Percentiles rank a stretch among this genome's conserved stretches.
Conservation (phyloP, 1,139 yeast genomes). For the Blastobotrys niveus region DNA sequence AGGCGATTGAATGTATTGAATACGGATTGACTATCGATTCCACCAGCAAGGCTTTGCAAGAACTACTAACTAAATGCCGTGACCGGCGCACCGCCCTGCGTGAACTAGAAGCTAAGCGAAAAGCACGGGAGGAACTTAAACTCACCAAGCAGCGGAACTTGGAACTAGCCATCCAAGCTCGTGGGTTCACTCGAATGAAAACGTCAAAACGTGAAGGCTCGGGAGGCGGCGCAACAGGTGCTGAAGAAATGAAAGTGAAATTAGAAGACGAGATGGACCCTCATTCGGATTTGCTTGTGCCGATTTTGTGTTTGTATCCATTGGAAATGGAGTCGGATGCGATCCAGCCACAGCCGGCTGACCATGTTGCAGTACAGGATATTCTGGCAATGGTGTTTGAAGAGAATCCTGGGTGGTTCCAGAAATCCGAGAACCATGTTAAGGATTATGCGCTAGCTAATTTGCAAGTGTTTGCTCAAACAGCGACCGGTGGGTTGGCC, state of each 20-base stretch:
- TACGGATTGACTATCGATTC: conserved; percentile 61
- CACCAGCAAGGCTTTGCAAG: conserved; percentile 46
- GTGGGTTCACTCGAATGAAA: conserved; percentile 23
- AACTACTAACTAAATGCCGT: conserved; percentile 30
- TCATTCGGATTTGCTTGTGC: conserved; percentile 72
- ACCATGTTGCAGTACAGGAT: conserved; percentile 55
- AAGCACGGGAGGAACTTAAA: conserved; percentile 34
- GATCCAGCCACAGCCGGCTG: conserved; percentile 53
- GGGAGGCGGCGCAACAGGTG: conserved; percentile 2
- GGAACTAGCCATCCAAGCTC: conserved; percentile 33
- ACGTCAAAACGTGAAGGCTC: conserved; percentile 11
- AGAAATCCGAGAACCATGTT: conserved; percentile 33
- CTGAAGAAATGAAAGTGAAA: conserved; percentile 34
- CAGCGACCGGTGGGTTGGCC: conserved; percentile 75
- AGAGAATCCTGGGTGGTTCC: conserved; percentile 69
- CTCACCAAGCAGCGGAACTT: conserved; percentile 33
- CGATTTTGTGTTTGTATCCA: conserved; percentile 79
- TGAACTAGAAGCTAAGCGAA: conserved; percentile 28
- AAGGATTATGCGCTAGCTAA: conserved; percentile 50
- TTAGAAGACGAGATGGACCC: conserved; percentile 69
- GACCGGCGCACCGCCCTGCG: conserved; percentile 28
- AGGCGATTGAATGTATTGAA: conserved; percentile 59
- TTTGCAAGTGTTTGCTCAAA: conserved; percentile 75
- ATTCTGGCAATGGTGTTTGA: conserved; percentile 43
- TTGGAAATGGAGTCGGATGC: conserved; percentile 80